Evolutionary conservation across 1,284 basidiomycete species (phyloP).

Genomic region (Ganoderma lingzhi): DNA sequence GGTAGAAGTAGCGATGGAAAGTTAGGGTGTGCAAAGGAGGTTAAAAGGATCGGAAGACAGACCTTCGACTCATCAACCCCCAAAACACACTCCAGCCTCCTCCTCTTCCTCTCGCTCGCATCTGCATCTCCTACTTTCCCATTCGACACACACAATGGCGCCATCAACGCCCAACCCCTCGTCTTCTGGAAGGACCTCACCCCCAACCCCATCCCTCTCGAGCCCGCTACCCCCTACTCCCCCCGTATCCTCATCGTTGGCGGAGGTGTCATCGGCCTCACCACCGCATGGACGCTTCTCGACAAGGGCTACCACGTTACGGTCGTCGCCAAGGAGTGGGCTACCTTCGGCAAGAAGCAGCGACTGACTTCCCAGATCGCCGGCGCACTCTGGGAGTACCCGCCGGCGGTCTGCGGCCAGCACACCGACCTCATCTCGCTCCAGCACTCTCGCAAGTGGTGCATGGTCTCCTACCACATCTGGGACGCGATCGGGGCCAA

Average conservation of each 20-base stretch:
- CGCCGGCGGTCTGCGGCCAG: slow-evolving; percentile 46
- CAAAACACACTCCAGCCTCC: background rate
- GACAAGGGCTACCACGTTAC: slow-evolving; percentile 45
- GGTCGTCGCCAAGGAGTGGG: slow-evolving; percentile 39
- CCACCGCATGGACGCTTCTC: slow-evolving; percentile 43
- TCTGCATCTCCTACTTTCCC: background rate
- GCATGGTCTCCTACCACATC: slow-evolving; percentile 44
- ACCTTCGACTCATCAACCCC: background rate
- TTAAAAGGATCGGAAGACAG: background rate
- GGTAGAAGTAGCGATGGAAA: background rate
- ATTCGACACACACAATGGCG: slow-evolving; percentile 6
- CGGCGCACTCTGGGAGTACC: slow-evolving; percentile 46
- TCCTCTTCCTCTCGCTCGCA: background rate
- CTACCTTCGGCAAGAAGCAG: slow-evolving; percentile 29
- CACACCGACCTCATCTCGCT: slow-evolving; percentile 45
- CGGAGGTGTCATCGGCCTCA: slow-evolving; percentile 40
- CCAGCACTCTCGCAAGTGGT: slow-evolving; percentile 43
- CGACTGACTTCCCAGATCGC: slow-evolving; percentile 45
- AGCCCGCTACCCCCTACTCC: slow-evolving; percentile 20
- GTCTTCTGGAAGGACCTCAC: slow-evolving; percentile 23
- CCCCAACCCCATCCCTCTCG: slow-evolving; percentile 9
- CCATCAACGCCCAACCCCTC: slow-evolving; percentile 11
- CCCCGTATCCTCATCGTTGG: slow-evolving; percentile 36
- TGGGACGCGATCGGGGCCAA: slow-evolving; percentile 36
- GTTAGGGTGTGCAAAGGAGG: background rate